Evolutionary conservation across 2,329 filamentous ascomycete species (phyloP).

Genomic region (Nemania serpens): DNA sequence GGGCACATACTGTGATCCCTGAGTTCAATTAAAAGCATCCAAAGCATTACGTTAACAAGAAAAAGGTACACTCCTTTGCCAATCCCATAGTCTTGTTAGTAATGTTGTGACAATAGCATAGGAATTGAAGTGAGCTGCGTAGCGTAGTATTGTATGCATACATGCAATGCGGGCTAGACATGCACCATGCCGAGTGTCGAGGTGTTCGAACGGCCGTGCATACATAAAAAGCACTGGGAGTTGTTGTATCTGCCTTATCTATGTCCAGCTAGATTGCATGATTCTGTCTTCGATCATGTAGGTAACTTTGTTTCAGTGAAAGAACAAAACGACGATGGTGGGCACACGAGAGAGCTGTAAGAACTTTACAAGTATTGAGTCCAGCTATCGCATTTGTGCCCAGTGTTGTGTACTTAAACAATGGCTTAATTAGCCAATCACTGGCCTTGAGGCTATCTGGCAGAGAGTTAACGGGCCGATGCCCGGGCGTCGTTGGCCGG

Average conservation of each 20-base stretch:
- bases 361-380: neutral
- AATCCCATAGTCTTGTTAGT: neutral
- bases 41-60: neutral
- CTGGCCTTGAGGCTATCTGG: neutral
- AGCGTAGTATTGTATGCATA: neutral
- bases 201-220: slow-evolving; percentile 6
- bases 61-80: neutral
- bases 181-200: neutral
- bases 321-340: neutral
- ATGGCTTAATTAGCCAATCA: neutral
- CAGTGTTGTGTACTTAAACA: neutral
- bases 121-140: neutral
- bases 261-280: slow-evolving; percentile 2
- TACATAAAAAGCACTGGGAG: slow-evolving; percentile 22
- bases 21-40: neutral
- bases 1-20: too few species aligned
- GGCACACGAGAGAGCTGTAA: neutral
- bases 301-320: neutral
- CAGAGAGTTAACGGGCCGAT: neutral
- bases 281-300: neutral
- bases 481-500: neutral
- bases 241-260: slow-evolving; percentile 32
- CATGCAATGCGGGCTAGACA: slow-evolving; percentile 4
- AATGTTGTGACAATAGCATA: neutral
- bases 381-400: neutral